Percentiles rank a stretch among this genome's conserved stretches.
Conservation (phyloP, 2,329 filamentous ascomycete species). For the Aphanocladium album region DNA sequence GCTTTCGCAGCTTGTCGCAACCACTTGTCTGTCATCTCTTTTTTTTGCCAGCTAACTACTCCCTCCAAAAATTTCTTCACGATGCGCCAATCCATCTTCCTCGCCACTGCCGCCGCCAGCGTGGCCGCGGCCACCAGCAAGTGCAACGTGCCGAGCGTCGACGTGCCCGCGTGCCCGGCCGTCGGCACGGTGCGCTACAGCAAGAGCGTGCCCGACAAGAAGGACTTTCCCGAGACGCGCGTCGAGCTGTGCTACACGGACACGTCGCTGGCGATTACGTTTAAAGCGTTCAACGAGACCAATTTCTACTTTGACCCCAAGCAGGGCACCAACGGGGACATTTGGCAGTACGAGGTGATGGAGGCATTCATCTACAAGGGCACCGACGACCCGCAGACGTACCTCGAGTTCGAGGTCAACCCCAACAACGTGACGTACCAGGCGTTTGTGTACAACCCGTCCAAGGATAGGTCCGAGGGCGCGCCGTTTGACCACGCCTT, state of each 20-base stretch:
- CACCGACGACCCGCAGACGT: conserved; percentile 41
- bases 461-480: conserved; percentile 36
- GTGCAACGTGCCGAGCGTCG: conserved; percentile 22
- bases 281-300: conserved; percentile 41
- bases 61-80: too few species aligned
- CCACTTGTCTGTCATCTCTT: neutral
- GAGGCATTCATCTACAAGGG: conserved; percentile 45
- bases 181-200: conserved; percentile 33
- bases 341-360: conserved; percentile 48
- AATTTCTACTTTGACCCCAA: conserved; percentile 41
- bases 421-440: conserved; percentile 49
- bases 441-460: conserved; percentile 46
- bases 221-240: conserved; percentile 38
- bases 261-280: conserved; percentile 34
- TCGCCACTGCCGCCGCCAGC: conserved; percentile 6
- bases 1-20: neutral
- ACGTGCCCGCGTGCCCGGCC: conserved; percentile 35
- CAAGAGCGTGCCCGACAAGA: conserved; percentile 37
- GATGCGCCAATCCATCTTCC: conserved; percentile 6
- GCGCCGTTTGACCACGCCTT: conserved; percentile 41
- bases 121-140: conserved; percentile 8
- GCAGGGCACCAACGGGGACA: conserved; percentile 40
- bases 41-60: neutral
- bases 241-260: conserved; percentile 44
- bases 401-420: conserved; percentile 47